A percentile compares a stretch with the other conserved stretches of the same genome.
These are phyloP conservation scores for Picea engelmannii DNA, from an alignment of 83 land plant species.

Conservation along the genomic window DNA sequence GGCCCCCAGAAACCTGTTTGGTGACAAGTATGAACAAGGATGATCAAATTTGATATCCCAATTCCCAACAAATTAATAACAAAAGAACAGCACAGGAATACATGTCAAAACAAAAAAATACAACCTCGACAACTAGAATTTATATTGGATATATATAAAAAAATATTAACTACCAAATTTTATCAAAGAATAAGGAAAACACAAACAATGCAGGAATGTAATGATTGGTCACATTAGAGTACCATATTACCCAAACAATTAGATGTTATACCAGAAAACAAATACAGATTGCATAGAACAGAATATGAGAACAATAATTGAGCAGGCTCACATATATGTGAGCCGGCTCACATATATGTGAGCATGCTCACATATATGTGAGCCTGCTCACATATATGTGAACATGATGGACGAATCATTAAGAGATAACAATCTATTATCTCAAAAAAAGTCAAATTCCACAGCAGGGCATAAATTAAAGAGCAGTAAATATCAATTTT, in stretches of 20 bases:
- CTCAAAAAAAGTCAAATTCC: not conserved
- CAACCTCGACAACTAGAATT: not conserved
- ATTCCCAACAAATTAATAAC: not conserved
- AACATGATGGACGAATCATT: not conserved
- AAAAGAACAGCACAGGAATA: not conserved
- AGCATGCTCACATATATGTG: no score
- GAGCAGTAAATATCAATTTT: not conserved
- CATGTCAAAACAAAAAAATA: not conserved
- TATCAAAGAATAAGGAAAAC: not conserved
- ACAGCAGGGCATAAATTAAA: not conserved
- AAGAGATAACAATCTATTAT: not conserved
- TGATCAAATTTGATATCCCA: not conserved
- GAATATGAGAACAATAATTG: not conserved
- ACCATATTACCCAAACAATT: not conserved
- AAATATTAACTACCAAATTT: not conserved
- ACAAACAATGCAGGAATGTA: not conserved
- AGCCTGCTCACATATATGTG: no score
- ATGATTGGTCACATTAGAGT: not conserved
- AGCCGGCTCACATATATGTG: no score
- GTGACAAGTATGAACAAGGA: slow-evolving; percentile 10
- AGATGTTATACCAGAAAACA: not conserved
- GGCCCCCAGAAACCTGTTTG: slow-evolving; percentile 93
- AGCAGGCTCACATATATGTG: no score
- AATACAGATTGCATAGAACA: not conserved
- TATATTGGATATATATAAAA: not conserved